phyloP scores from a whole-genome alignment of 441 rosid genomes.

The Euphorbia schlechtendalii region DNA sequence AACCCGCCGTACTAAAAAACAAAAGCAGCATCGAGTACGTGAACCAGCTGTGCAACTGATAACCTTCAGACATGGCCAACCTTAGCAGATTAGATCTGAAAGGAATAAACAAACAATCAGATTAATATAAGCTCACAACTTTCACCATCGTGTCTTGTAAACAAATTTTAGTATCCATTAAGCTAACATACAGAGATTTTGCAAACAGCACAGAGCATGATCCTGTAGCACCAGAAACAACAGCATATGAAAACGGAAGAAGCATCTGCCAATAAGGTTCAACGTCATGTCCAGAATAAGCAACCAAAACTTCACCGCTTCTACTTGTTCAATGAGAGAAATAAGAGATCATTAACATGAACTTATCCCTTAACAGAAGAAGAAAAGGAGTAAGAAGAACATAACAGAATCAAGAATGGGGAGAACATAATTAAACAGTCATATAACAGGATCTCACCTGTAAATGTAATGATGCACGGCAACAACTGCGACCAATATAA shows the following conservation, averaged over 20 bases:
- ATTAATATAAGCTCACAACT: conserved; percentile 12
- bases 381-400: not conserved
- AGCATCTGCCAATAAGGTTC: conserved; percentile 76
- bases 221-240: conserved; percentile 95
- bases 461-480: conserved; percentile 65
- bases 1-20: conserved; percentile 95
- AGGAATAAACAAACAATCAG: conserved; percentile 16
- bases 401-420: not conserved
- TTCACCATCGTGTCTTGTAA: conserved; percentile 5
- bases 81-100: conserved; percentile 79
- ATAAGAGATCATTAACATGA: conserved; percentile 2
- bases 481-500: conserved; percentile 60
- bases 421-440: not conserved
- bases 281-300: conserved; percentile 66
- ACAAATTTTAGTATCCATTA: conserved; percentile 1
- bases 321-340: conserved; percentile 28
- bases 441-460: conserved; percentile 39
- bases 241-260: conserved; percentile 92
- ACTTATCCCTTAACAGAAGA: not conserved
- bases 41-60: conserved; percentile 91
- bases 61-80: conserved; percentile 82
- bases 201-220: conserved; percentile 96
- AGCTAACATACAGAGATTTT: conserved; percentile 80
- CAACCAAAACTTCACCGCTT: conserved; percentile 75
- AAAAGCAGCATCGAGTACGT: conserved; percentile 90